Evolutionary conservation across 306 rosid species (phyloP).

Genomic region (Cotoneaster glaucophyllus): DNA sequence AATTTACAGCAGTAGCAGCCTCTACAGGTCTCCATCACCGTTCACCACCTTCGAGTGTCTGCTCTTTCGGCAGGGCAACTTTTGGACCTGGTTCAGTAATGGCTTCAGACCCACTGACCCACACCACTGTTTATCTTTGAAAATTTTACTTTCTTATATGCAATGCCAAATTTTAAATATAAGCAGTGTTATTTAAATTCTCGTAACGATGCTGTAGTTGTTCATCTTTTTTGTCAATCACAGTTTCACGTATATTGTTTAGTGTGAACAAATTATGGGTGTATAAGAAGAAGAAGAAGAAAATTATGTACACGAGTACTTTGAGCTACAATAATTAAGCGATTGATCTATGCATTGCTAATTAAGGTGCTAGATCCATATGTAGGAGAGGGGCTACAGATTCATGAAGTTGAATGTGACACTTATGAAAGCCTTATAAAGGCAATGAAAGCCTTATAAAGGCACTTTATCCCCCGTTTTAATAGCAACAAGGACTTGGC

Average conservation of each 20-base stretch:
- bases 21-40: slow-evolving; percentile 8
- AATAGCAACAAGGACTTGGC: too few relatives aligned
- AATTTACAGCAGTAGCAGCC: not conserved
- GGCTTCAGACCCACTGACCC: not conserved
- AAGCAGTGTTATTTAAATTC: too few relatives aligned
- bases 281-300: too few relatives aligned
- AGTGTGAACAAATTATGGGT: too few relatives aligned
- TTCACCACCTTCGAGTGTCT: not conserved
- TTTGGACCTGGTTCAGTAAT: not conserved
- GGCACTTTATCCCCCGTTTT: not conserved
- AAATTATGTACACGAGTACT: too few relatives aligned
- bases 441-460: not conserved
- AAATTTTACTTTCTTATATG: too few relatives aligned
- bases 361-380: not conserved
- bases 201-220: too few relatives aligned
- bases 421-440: not conserved
- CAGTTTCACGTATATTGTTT: too few relatives aligned
- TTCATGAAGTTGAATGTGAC: not conserved
- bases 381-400: not conserved
- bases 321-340: too few relatives aligned
- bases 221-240: too few relatives aligned
- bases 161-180: too few relatives aligned
- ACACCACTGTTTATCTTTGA: not conserved
- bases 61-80: not conserved
- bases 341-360: too few relatives aligned